Evolutionary conservation across 2,329 filamentous ascomycete species (phyloP), one percentile per base, ranked within the genome.

Genomic region (Helotiales sp.): DNA sequence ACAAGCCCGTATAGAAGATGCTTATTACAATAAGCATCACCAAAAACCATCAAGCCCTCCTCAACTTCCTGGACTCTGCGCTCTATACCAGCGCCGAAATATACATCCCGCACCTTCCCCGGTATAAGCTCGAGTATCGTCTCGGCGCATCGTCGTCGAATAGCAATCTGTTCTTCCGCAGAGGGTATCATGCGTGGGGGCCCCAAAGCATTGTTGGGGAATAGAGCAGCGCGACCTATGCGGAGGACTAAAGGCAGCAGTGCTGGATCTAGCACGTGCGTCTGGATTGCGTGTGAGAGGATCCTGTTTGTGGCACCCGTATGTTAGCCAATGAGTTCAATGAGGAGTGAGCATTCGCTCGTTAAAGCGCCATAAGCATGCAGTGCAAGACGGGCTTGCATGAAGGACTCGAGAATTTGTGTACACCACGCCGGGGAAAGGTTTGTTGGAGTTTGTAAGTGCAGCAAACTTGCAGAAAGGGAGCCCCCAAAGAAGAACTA

Each of bases 21-120:
- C 76, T 93, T 96, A 75, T 99, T 99, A 75, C 92, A 88, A 75
- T 96, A 96, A 52, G 82, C 79, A 73, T 97, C 92, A 15, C 83
- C 84, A 64, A 96, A 87, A 34, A 93, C 78, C 66, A 89, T 85
- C 47, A 98, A 78, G 46, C 92, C 77, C 61, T 77, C 74, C 52
- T 82, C 76, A 22, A 81, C 76, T 52, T 76, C 69, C 36, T 50
- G 55, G 15, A 67, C 55, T 30, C 61, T 63, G 25, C 55, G 56
- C 31, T 67, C 71, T 48, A 75, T 69, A 79, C 81, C 66, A 81
- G 67, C 67, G 13, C 69, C 69, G 51, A 74, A 73, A 59, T 72
- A 75, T 29, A 74, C 54, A 4, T 66, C 66, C 56, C 69, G 67
- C n/a, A 73, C 55, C 53, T 54, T 54, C 24, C 57, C 63, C 42